Evolutionary conservation across 2,329 filamentous ascomycete species (phyloP).

Genomic region (Anisogramma anomala): DNA sequence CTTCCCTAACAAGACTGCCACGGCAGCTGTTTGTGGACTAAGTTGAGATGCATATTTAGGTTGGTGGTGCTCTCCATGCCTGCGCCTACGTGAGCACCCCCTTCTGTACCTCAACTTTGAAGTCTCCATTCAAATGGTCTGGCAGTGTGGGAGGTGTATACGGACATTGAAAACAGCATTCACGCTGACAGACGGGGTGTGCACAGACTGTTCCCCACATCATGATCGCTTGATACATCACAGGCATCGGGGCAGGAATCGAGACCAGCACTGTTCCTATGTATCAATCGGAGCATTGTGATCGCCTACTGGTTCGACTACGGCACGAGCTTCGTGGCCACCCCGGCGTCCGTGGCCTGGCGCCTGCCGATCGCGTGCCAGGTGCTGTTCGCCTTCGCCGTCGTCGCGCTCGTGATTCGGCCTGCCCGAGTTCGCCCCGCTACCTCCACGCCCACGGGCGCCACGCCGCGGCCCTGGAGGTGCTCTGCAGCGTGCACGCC

Average conservation of each 20-base stretch:
- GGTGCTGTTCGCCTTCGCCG: constrained; percentile 20
- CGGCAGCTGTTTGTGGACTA: neutral
- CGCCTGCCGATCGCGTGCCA: constrained; percentile 24
- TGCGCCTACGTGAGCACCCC: no score
- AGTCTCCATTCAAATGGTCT: no score
- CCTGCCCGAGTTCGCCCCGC: constrained; percentile 21
- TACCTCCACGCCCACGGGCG: constrained; percentile 21
- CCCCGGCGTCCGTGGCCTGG: constrained; percentile 20
- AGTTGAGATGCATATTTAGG: neutral
- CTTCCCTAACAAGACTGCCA: neutral
- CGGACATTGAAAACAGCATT: no score
- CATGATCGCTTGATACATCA: constrained; percentile 28
- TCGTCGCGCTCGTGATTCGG: constrained; percentile 21
- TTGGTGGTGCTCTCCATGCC: constrained; percentile 21
- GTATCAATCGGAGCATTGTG: constrained; percentile 30
- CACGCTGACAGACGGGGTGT: no score
- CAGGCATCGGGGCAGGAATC: constrained; percentile 20
- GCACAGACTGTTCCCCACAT: constrained; percentile 28
- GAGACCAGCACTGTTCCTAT: constrained; percentile 27
- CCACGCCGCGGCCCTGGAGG: constrained; percentile 20
- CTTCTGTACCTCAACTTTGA: no score
- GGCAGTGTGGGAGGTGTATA: no score
- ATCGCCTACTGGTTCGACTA: constrained; percentile 25
- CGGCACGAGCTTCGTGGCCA: constrained; percentile 20
- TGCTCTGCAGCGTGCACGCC: constrained; percentile 29